Evolutionary conservation across 371 early-diverging fungal species (phyloP).

Genomic region (Syncephalastrum monosporum): DNA sequence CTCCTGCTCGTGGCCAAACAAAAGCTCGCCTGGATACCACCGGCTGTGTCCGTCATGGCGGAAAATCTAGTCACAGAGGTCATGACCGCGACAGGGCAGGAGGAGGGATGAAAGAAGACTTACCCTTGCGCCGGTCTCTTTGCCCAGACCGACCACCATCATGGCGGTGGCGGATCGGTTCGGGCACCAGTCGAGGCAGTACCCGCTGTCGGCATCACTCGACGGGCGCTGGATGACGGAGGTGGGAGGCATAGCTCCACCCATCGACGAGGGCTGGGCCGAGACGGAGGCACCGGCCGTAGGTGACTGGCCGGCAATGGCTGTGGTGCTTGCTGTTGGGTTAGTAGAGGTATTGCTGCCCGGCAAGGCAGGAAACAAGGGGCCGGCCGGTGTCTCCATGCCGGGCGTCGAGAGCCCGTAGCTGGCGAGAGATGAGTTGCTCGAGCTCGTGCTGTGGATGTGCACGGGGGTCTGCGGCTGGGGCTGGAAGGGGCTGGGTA

Average conservation of each 20-base stretch:
- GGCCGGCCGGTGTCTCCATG: slow-evolving; percentile 11
- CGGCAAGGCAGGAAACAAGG: slow-evolving; percentile 13
- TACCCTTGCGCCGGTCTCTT: slow-evolving; percentile 76
- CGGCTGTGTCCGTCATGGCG: slow-evolving; percentile 59
- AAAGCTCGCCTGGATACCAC: slow-evolving; percentile 66
- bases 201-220: slow-evolving; percentile 61
- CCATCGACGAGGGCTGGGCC: too few species aligned
- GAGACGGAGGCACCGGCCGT: too few species aligned
- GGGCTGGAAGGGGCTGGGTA: slow-evolving; percentile 7
- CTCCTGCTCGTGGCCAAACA: slow-evolving; percentile 69
- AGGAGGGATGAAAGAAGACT: slow-evolving; percentile 1
- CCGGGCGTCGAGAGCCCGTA: slow-evolving; percentile 36
- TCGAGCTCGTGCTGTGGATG: slow-evolving; percentile 38
- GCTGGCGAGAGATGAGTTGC: slow-evolving; percentile 32
- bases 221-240: slow-evolving; percentile 19
- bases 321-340: slow-evolving; percentile 9
- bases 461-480: slow-evolving; percentile 26
- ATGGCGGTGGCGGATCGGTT: slow-evolving; percentile 74
- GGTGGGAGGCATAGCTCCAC: too few species aligned
- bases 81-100: neutral
- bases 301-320: neutral
- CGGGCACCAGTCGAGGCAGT: slow-evolving; percentile 90
- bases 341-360: slow-evolving; percentile 8
- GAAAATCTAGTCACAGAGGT: slow-evolving; percentile 44
- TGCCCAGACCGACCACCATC: slow-evolving; percentile 89